These are phyloP conservation scores for Lavandula angustifolia DNA, from an alignment of 257 asterid species.

Conservation along the genomic window DNA sequence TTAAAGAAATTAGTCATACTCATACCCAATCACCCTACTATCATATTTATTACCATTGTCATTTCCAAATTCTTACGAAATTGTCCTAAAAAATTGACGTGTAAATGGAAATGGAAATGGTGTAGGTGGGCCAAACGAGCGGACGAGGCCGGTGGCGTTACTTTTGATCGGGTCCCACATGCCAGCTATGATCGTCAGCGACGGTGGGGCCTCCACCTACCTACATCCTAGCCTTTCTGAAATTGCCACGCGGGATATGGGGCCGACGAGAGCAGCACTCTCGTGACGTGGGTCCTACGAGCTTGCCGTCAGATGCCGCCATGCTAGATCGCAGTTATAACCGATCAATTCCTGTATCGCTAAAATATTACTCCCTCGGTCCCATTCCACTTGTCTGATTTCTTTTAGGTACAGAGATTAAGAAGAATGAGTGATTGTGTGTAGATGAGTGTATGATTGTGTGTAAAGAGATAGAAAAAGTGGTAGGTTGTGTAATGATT, in stretches of 20 bases:
- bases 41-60: too few species aligned
- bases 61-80: too few species aligned
- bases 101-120: conserved; percentile 7
- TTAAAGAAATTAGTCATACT: too few species aligned
- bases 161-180: conserved; percentile 25
- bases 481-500: too few species aligned
- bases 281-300: conserved; percentile 46
- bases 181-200: conserved; percentile 10
- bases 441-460: too few species aligned
- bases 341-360: conserved; percentile 3
- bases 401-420: too few species aligned
- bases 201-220: background rate
- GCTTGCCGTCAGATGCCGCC: conserved; percentile 40
- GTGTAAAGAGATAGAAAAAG: too few species aligned
- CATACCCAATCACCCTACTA: too few species aligned
- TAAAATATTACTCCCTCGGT: too few species aligned
- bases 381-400: too few species aligned
- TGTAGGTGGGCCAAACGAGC: background rate
- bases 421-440: too few species aligned
- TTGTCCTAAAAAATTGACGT: background rate
- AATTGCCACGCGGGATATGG: conserved; percentile 26
- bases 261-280: conserved; percentile 41
- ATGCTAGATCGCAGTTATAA: conserved; percentile 56
- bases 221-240: background rate
- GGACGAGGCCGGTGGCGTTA: conserved; percentile 31